Percentiles rank a stretch among this genome's conserved stretches.
phyloP scores from a whole-genome alignment of 2,329 filamentous ascomycete species.

The Trichoderma harzianum region DNA sequence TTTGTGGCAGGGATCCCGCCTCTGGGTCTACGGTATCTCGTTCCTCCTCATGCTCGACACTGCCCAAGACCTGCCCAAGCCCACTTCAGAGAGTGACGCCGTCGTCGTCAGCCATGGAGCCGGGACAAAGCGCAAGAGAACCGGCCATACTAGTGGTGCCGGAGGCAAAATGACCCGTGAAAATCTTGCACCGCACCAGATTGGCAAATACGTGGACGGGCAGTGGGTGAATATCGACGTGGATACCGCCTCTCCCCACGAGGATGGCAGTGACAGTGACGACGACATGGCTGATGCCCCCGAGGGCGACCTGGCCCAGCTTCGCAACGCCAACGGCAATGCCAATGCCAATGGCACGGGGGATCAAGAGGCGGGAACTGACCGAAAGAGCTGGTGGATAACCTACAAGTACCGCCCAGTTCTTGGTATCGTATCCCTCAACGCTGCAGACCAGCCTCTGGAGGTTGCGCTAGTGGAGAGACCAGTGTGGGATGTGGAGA shows the following conservation, averaged over 20 bases:
- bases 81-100: conserved; percentile 30
- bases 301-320: conserved; percentile 34
- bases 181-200: conserved; percentile 42
- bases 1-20: conserved; percentile 73
- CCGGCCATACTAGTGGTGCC: conserved; percentile 47
- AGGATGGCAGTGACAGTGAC: conserved; percentile 35
- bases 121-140: conserved; percentile 54
- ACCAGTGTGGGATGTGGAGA: conserved; percentile 76
- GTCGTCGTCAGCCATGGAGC: conserved; percentile 23
- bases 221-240: conserved; percentile 40
- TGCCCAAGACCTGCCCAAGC: conserved; percentile 59
- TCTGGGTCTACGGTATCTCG: conserved; percentile 83
- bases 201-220: conserved; percentile 40
- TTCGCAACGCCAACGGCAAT: conserved; percentile 30
- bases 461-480: conserved; percentile 89
- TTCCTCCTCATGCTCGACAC: conserved; percentile 95
- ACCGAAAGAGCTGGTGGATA: conserved; percentile 60
- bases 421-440: conserved; percentile 62
- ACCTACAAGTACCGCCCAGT: conserved; percentile 96
- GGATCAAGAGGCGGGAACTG: conserved; percentile 25
- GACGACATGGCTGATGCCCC: conserved; percentile 36
- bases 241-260: conserved; percentile 37
- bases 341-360: conserved; percentile 22
- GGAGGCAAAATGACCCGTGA: conserved; percentile 50
- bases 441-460: conserved; percentile 41